Conservation (phyloP, 768 basidiomycete species). For the Thelephora aurantiotincta region DNA sequence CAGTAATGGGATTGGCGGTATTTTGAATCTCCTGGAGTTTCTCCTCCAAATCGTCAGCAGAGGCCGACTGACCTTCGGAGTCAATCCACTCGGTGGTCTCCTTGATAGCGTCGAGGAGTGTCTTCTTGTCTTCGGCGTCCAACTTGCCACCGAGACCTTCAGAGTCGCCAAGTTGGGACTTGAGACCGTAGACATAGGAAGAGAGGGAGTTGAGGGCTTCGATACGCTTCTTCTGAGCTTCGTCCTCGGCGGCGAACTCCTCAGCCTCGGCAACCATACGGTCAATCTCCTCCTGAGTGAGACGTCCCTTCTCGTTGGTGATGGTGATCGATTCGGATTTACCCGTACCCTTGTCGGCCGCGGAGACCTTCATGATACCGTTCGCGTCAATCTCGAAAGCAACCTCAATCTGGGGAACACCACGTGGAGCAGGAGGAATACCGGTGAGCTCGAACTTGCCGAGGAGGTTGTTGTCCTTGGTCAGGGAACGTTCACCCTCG, state of each 20-base stretch:
- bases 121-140: constrained; percentile 70
- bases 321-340: constrained; percentile 87
- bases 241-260: constrained; percentile 75
- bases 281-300: constrained; percentile 52
- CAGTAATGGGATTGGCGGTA: constrained; percentile 73
- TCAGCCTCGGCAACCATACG: constrained; percentile 93
- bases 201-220: constrained; percentile 77
- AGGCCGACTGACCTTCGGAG: constrained; percentile 59
- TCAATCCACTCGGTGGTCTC: constrained; percentile 91
- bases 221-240: constrained; percentile 63
- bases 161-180: constrained; percentile 74
- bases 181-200: constrained; percentile 74
- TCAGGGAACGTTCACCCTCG: constrained; percentile 27
- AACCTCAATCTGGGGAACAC: constrained; percentile 18
- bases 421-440: constrained; percentile 30
- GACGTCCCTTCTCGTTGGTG: constrained; percentile 91
- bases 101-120: constrained; percentile 67
- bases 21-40: constrained; percentile 62
- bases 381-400: constrained; percentile 39
- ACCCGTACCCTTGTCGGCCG: constrained; percentile 89
- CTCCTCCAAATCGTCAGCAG: constrained; percentile 84
- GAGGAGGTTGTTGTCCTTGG: constrained; percentile 34
- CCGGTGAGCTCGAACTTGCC: constrained; percentile 33
- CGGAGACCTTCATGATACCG: constrained; percentile 75
- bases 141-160: constrained; percentile 88